Percentiles rank a stretch among this genome's conserved stretches.
These are phyloP conservation scores for Neocucurbitaria cava DNA, from an alignment of 2,329 filamentous ascomycete genomes.

Conservation along the genomic window DNA sequence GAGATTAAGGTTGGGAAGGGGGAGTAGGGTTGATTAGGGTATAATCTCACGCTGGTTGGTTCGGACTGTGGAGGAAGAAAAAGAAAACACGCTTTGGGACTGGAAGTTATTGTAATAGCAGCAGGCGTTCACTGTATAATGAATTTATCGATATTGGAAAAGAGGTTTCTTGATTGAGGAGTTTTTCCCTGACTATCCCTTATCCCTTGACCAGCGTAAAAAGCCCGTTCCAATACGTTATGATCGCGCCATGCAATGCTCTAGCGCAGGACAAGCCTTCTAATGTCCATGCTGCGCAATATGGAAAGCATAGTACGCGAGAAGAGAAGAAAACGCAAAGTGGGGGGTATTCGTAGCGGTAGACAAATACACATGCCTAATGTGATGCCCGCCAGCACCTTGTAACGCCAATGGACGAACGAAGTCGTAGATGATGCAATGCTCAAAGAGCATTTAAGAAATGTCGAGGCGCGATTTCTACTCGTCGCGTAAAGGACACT, in stretches of 20 bases:
- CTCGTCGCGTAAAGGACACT: neutral
- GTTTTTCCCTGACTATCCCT: neutral
- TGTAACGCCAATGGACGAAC: constrained; percentile 4
- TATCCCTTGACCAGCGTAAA: too few species aligned
- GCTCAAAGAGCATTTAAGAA: neutral
- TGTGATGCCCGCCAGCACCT: constrained; percentile 21
- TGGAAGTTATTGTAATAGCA: neutral
- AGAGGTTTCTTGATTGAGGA: neutral
- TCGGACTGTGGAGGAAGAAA: too few species aligned
- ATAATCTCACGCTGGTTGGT: too few species aligned
- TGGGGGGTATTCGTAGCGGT: constrained; percentile 40
- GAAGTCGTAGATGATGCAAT: neutral
- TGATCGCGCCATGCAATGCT: neutral
- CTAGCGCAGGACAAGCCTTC: neutral
- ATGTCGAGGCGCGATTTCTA: constrained; percentile 7
- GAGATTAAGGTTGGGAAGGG: constrained; percentile 41
- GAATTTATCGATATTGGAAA: neutral
- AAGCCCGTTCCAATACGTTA: neutral
- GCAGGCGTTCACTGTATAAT: neutral
- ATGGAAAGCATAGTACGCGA: neutral
- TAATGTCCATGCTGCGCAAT: neutral
- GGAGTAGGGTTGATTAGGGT: constrained; percentile 20
- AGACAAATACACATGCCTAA: constrained; percentile 15
- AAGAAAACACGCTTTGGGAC: neutral
- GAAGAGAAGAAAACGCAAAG: constrained; percentile 20